Base-by-base conservation (phyloP, 2,329 filamentous ascomycete genomes). In the Penicillium sp. region DNA sequence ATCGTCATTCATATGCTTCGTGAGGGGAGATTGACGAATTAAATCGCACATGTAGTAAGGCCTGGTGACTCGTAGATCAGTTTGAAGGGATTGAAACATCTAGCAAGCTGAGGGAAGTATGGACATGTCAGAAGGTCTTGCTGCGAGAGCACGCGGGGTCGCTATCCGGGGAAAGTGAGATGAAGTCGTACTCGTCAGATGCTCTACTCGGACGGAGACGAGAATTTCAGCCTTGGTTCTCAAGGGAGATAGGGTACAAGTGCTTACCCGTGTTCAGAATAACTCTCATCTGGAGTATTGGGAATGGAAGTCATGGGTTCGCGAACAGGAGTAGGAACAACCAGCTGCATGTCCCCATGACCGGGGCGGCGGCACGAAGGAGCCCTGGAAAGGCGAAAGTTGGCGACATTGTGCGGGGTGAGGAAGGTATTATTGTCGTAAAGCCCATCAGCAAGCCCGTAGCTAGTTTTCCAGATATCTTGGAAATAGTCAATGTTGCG, bases 401-500 rank as follows among this genome's bases (percentile, higher is more conserved):
- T 63, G 38, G 44, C 19, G 8, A 38, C 56, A 48, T 21, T 47
- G 13, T 58, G 45, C 47, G 63, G 65, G 15, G 52, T 48, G 3
- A 61, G 21, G 7, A 69, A 51, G 30, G 67, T 54, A 8, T 61
- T 19, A 1, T 58, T 60, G 17, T 63, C 58, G 1, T 48, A 46
- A 31, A 69, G 59, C 5, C 56, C 65, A 1, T 48, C 48, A 9
- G 50, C 53, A 29, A 66, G 23, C 29, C n/a, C 48, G 15, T 64
- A 49, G 49, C 63, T 60, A 5, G 64, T 63, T 48, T 50, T 64
- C 56, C 52, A 65, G 41, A 68, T 54, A n/a, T 69, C 68, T 9
- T 64, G 54, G 38, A 69, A 70, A 38, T 66, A 71, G 19, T 65
- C 67, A 15, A 55, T 35, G 35, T 70, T 69, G 31, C 46, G 49